phyloP scores from a whole-genome alignment of 1,284 basidiomycete species.

The Cryptococcus amylolentus region DNA sequence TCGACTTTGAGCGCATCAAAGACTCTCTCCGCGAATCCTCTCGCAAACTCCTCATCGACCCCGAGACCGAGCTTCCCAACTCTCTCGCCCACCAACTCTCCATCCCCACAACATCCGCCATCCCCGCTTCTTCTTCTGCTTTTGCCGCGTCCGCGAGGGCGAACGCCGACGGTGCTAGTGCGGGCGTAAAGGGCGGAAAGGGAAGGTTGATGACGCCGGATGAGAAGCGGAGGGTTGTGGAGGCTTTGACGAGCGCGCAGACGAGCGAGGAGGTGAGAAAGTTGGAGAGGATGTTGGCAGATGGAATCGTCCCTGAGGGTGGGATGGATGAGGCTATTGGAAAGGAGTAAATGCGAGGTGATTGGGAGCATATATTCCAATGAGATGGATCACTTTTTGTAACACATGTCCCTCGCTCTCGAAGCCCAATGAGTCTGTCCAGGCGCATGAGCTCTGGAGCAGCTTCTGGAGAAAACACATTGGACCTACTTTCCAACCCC shows the following conservation, averaged over 20 bases:
- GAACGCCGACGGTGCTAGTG: conserved; percentile 15
- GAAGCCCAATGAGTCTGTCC: too few species aligned
- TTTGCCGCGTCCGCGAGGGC: conserved; percentile 8
- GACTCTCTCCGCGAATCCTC: conserved; percentile 79
- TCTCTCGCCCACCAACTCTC: conserved; percentile 74
- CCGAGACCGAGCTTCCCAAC: conserved; percentile 67
- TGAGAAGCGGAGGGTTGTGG: conserved; percentile 82
- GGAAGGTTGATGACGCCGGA: conserved; percentile 85
- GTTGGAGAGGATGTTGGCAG: conserved; percentile 79
- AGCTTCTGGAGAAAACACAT: too few species aligned
- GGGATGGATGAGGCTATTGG: conserved; percentile 20
- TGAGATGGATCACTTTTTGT: too few species aligned
- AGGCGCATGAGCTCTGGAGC: background rate
- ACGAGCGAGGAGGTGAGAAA: conserved; percentile 86
- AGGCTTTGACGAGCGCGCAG: conserved; percentile 83
- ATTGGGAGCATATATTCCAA: background rate
- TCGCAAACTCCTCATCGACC: conserved; percentile 69
- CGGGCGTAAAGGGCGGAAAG: conserved; percentile 34
- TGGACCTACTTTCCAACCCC: too few species aligned
- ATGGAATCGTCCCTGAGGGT: conserved; percentile 70
- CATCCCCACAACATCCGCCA: conserved; percentile 63
- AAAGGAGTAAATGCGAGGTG: background rate
- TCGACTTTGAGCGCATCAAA: conserved; percentile 95
- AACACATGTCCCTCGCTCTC: too few species aligned
- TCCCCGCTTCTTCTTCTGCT: conserved; percentile 54